Evolutionary conservation across 768 basidiomycete species (phyloP), one percentile per base, ranked within the genome.

Genomic region (Phylloporus sp.): DNA sequence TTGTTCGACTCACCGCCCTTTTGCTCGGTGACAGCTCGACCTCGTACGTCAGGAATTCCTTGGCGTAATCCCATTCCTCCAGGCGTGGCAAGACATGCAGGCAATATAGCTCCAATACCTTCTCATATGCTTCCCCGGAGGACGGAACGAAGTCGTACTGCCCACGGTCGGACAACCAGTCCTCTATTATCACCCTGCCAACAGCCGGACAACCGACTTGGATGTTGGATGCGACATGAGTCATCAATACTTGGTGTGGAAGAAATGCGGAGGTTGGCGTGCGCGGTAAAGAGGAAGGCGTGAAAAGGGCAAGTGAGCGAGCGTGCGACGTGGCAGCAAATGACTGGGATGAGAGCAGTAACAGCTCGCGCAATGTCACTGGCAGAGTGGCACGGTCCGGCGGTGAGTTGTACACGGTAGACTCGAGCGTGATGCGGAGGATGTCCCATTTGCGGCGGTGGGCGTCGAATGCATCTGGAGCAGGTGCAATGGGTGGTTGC

Each of bases 391-490:
- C n/a, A 26, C 57, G 56, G 46, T 69, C 65, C 18, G 82, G 78
- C 1, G 73, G 72, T 3, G 85, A 77, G 13, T 80, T 66, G 61
- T 86, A 89, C 24, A 88, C 69, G 1, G 85, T 88, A 1, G 84
- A 81, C 64, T 92, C 89, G 49, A 91, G 77, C 0, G 89, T 92
- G 55, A 93, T 85, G 23, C 91, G 79, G 7, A 93, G 81, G 50
- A 93, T 82, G 61, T 93, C 90, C 91, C 91, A 93, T 72, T 91
- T 91, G 50, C 84, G 76, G 16, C 90, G 81, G 43, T 75, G 72
- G 20, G 77, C 70, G 49, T 76, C 73, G 5, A 81, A 73, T 4
- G 59, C 42, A 52, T 83, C 82, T 36, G 60, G 57, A 0, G 49
- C 49, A 6, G 59, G 64, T 6, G 52, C 47, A 12, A 65, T 59